A percentile compares a stretch with the other conserved stretches of the same genome.
These are phyloP conservation scores for Urochloa ruziziensis DNA, from an alignment of 176 grass and related monocot genomes.

Conservation along the genomic window DNA sequence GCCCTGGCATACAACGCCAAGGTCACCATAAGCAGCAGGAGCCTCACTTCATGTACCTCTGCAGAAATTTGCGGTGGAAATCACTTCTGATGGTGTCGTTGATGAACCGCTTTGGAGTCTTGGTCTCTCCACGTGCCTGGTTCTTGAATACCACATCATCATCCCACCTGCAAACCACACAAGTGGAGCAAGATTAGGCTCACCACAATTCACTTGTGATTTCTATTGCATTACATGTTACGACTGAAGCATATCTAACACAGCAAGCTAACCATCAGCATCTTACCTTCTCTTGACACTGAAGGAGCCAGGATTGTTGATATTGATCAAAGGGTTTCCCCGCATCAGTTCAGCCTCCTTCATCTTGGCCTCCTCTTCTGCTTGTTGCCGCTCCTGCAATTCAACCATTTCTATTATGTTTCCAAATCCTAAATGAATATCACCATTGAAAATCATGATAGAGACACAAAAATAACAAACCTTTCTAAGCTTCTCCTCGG, in stretches of 20 bases:
- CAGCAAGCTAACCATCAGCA: neutral
- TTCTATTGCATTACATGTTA: neutral
- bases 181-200: neutral
- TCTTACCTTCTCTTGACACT: slow-evolving; percentile 85
- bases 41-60: slow-evolving; percentile 94
- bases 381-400: slow-evolving; percentile 63
- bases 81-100: slow-evolving; percentile 95
- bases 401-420: neutral
- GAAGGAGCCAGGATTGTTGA: slow-evolving; percentile 77
- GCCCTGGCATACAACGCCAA: too few species aligned
- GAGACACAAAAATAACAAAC: slow-evolving; percentile 31
- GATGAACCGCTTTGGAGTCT: slow-evolving; percentile 87
- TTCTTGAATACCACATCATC: slow-evolving; percentile 96
- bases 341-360: slow-evolving; percentile 93
- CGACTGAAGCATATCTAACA: neutral
- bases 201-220: neutral
- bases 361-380: slow-evolving; percentile 85
- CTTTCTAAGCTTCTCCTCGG: slow-evolving; percentile 83
- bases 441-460: neutral
- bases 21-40: too few species aligned
- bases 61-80: slow-evolving; percentile 96
- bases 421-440: neutral
- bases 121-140: slow-evolving; percentile 84
- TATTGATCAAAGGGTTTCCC: slow-evolving; percentile 85
- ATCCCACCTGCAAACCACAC: slow-evolving; percentile 59